Conservation (phyloP, 805 yeast species). For the Wickerhamiella azyma region DNA sequence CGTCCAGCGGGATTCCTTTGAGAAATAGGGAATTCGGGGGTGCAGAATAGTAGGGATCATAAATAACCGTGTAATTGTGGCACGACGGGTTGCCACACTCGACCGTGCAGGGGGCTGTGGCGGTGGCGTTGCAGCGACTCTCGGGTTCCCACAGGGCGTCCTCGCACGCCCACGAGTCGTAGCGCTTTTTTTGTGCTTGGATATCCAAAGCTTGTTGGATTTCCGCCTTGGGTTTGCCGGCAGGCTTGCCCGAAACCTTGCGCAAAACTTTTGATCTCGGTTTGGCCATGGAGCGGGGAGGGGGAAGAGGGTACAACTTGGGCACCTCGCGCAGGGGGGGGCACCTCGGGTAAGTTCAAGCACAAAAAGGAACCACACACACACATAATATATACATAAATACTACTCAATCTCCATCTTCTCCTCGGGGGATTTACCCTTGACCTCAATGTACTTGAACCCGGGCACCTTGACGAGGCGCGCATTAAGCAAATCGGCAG, state of each 20-base stretch:
- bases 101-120: constrained; percentile 5
- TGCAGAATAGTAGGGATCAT: constrained; percentile 8
- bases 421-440: constrained; percentile 2
- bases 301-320: no score
- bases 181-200: constrained; percentile 7
- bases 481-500: constrained; percentile 21
- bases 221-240: not conserved
- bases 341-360: not conserved
- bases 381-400: not conserved
- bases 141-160: constrained; percentile 7
- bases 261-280: constrained; percentile 6
- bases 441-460: constrained; percentile 23
- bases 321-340: no score
- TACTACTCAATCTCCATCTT: constrained; percentile 7
- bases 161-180: constrained; percentile 1
- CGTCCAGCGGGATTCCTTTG: constrained; percentile 3
- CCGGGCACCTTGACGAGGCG: constrained; percentile 20
- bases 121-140: constrained; percentile 2
- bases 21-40: constrained; percentile 3
- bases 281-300: constrained; percentile 8
- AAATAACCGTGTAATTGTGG: not conserved
- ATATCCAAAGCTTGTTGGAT: constrained; percentile 1
- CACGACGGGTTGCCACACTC: constrained; percentile 7
- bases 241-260: not conserved
- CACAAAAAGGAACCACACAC: not conserved